Evolutionary conservation across 1,284 basidiomycete genomes (phyloP).

Genomic region (Ceratobasidium sp.): DNA sequence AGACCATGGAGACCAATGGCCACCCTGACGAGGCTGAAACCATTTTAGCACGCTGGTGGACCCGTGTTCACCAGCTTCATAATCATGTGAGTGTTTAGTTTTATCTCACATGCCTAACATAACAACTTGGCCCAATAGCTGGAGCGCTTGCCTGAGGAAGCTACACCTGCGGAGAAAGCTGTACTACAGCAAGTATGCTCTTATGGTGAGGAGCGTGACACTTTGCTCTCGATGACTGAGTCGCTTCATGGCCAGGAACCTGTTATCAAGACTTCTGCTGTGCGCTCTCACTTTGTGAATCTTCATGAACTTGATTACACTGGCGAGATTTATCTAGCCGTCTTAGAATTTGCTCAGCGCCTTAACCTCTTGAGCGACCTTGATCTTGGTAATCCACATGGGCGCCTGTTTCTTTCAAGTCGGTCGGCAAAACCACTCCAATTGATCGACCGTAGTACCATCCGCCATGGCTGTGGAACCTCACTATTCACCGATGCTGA

Average conservation of each 20-base stretch:
- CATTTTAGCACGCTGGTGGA: conserved; percentile 3
- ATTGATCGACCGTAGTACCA: neutral
- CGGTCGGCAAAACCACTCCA: neutral
- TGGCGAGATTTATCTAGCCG: neutral
- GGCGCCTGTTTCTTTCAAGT: neutral
- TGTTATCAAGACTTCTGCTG: neutral
- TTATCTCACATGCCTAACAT: neutral
- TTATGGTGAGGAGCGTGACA: neutral
- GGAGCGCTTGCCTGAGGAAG: neutral
- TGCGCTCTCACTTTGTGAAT: neutral
- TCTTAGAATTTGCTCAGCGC: neutral
- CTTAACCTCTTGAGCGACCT: neutral
- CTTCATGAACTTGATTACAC: neutral
- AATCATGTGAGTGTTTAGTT: neutral
- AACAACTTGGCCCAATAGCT: neutral
- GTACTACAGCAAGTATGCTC: neutral
- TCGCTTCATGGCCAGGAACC: neutral
- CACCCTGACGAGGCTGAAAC: conserved; percentile 1
- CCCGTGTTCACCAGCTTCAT: neutral
- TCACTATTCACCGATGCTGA: neutral
- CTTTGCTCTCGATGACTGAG: conserved; percentile 1
- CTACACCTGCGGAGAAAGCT: neutral
- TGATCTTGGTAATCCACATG: neutral
- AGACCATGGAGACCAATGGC: conserved; percentile 50
- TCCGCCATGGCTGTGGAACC: neutral